phyloP scores from a whole-genome alignment of 2,329 filamentous ascomycete genomes.

The Alternaria arborescens region DNA sequence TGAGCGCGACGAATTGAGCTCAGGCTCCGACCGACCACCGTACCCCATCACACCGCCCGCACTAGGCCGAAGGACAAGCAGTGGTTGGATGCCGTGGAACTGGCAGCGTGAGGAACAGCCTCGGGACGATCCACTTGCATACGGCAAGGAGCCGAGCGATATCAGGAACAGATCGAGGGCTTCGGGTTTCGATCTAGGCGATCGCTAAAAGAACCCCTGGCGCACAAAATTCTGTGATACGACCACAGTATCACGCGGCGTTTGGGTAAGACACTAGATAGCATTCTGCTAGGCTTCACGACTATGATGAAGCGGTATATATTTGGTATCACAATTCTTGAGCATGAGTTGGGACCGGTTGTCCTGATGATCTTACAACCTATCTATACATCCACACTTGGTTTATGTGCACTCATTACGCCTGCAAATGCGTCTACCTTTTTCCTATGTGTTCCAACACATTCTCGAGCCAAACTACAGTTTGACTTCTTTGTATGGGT shows the following conservation, averaged over 20 bases:
- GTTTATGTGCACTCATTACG: neutral
- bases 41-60: constrained; percentile 47
- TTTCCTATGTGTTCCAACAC: neutral
- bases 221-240: constrained; percentile 12
- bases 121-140: constrained; percentile 46
- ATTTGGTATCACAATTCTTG: constrained; percentile 3
- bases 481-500: constrained; percentile 66
- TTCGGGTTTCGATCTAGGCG: constrained; percentile 44
- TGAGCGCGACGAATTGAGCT: constrained; percentile 68
- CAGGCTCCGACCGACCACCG: constrained; percentile 57
- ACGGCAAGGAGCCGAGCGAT: constrained; percentile 41
- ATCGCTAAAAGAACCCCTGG: constrained; percentile 34
- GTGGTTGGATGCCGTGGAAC: constrained; percentile 62
- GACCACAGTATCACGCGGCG: constrained; percentile 13
- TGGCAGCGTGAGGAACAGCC: constrained; percentile 49
- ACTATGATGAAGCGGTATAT: constrained; percentile 8
- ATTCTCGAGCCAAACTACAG: constrained; percentile 10
- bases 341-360: constrained; percentile 2
- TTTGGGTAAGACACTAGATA: constrained; percentile 15
- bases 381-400: constrained; percentile 2
- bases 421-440: constrained; percentile 3
- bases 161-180: constrained; percentile 36
- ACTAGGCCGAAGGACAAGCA: constrained; percentile 42
- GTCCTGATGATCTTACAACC: constrained; percentile 3
- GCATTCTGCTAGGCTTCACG: constrained; percentile 7